Evolutionary conservation across 768 basidiomycete genomes (phyloP).

Genomic region (Galerina marginata): DNA sequence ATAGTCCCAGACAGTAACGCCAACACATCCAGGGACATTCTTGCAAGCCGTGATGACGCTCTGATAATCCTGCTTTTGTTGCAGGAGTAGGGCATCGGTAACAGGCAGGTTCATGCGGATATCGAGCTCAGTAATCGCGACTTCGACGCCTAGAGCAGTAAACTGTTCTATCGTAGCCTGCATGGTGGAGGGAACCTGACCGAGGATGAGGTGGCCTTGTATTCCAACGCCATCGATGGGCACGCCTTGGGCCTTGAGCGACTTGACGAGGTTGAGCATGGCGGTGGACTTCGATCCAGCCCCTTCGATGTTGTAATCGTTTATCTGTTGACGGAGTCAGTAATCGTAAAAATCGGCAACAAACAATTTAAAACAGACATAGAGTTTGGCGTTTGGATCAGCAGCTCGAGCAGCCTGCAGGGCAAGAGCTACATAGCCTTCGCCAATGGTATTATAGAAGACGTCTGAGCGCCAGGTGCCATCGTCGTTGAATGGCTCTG

Average conservation of each 20-base stretch:
- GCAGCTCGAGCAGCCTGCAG: constrained; percentile 57
- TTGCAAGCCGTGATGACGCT: constrained; percentile 61
- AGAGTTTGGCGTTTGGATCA: constrained; percentile 62
- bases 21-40: constrained; percentile 45
- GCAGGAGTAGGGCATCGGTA: constrained; percentile 50
- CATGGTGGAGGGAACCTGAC: constrained; percentile 54
- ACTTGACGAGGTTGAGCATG: constrained; percentile 56
- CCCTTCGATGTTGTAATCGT: constrained; percentile 48
- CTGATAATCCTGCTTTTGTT: constrained; percentile 64
- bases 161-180: constrained; percentile 55
- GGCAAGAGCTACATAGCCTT: constrained; percentile 56
- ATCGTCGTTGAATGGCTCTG: constrained; percentile 64
- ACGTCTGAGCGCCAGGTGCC: constrained; percentile 59
- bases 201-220: constrained; percentile 65
- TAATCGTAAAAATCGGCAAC: neutral
- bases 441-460: constrained; percentile 57
- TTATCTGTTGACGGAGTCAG: constrained; percentile 30
- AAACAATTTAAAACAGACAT: constrained; percentile 36
- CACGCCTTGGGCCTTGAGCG: constrained; percentile 49
- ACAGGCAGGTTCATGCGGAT: constrained; percentile 63
- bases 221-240: constrained; percentile 70
- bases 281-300: constrained; percentile 59
- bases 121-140: constrained; percentile 74
- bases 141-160: constrained; percentile 65
- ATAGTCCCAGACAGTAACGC: constrained; percentile 52